Conservation (phyloP, 352 stramenopile genomes). For the Phytopythium montanum region DNA sequence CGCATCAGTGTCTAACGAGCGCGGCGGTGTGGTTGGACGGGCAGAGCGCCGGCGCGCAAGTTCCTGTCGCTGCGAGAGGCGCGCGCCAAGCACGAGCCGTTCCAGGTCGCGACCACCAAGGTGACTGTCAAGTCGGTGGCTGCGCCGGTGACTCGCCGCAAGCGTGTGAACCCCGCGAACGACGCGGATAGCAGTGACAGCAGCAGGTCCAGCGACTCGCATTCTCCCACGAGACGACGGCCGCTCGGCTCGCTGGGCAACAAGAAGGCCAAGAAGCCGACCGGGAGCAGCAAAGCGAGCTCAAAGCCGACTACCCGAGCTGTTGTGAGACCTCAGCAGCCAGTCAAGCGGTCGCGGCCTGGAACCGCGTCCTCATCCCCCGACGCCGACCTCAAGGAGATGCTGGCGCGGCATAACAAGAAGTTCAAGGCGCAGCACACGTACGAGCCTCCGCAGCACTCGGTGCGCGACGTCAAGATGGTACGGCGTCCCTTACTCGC, state of each 20-base stretch:
- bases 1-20: neutral
- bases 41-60: constrained; percentile 3
- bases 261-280: neutral
- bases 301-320: neutral
- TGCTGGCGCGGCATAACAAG: constrained; percentile 75
- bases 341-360: neutral
- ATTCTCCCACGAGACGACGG: neutral
- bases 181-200: neutral
- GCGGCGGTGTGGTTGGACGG: neutral
- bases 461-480: constrained; percentile 66
- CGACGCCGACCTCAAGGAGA: constrained; percentile 34
- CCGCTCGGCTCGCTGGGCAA: neutral
- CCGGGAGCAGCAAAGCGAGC: neutral
- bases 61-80: constrained; percentile 19
- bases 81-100: constrained; percentile 16
- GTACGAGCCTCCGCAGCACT: constrained; percentile 78
- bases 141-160: neutral
- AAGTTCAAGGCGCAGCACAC: constrained; percentile 70
- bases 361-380: neutral
- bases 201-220: neutral
- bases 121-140: neutral
- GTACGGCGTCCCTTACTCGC: constrained; percentile 21
- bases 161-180: neutral
- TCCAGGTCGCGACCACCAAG: constrained; percentile 15
- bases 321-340: neutral